Evolutionary conservation across 225 moss, liverwort and hornwort species (phyloP).

Genomic region (Asterella californica): DNA sequence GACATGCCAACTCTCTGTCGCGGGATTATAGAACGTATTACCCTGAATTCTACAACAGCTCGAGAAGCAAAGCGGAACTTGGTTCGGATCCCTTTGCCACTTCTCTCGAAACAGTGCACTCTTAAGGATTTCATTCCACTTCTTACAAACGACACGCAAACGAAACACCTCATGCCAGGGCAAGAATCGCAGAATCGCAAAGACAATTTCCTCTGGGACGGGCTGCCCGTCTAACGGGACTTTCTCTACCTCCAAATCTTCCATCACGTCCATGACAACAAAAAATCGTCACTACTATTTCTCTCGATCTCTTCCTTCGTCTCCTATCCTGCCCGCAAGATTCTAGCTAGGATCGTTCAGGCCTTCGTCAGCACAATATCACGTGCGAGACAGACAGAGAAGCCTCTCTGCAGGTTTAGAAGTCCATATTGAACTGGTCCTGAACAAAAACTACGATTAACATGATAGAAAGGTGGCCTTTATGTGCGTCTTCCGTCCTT

Average conservation of each 20-base stretch:
- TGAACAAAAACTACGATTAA: conserved; percentile 5
- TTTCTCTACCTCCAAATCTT: neutral
- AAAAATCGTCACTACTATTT: neutral
- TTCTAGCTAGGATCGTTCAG: neutral
- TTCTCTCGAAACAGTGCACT: conserved; percentile 14
- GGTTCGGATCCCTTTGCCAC: conserved; percentile 18
- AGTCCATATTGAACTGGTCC: neutral
- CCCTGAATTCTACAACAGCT: conserved; percentile 25
- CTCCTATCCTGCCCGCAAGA: conserved; percentile 13
- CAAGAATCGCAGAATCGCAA: conserved; percentile 17
- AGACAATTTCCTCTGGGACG: conserved; percentile 8
- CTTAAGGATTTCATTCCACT: conserved; percentile 22
- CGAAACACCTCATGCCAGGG: conserved; percentile 24
- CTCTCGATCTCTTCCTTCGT: conserved; percentile 2
- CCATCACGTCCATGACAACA: neutral
- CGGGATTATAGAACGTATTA: conserved; percentile 22
- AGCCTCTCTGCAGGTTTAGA: neutral
- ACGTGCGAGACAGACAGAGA: conserved; percentile 10
- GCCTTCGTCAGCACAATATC: neutral
- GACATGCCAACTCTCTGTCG: conserved; percentile 16
- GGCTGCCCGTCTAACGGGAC: neutral
- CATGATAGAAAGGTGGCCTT: neutral
- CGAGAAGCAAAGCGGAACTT: conserved; percentile 20
- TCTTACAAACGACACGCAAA: conserved; percentile 19
- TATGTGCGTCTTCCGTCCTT: conserved; percentile 7